phyloP scores from a whole-genome alignment of 129 eudicot species.

The Flaveria bidentis region DNA sequence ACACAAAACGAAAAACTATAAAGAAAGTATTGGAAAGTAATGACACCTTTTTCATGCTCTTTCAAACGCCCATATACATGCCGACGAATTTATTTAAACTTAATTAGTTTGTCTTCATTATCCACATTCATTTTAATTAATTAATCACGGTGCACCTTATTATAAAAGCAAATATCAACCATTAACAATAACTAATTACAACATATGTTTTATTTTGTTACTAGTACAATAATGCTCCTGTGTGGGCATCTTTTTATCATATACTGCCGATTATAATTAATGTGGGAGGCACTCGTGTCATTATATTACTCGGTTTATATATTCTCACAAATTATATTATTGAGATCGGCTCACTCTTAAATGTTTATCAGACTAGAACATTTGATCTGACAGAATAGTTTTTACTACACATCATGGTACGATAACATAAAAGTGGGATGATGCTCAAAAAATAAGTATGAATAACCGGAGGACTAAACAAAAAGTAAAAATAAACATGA shows the following conservation, averaged over 20 bases:
- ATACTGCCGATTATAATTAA: constrained; percentile 12
- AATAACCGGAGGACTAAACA: background rate
- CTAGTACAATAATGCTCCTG: constrained; percentile 7
- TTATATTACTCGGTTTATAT: background rate
- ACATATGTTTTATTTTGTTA: background rate
- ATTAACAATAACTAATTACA: background rate
- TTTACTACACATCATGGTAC: too few relatives aligned
- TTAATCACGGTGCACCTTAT: background rate
- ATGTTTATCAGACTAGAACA: too few relatives aligned
- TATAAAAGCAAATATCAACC: background rate
- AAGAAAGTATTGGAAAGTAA: constrained; percentile 12
- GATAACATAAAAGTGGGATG: too few relatives aligned
- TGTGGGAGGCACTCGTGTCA: background rate
- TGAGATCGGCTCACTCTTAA: too few relatives aligned
- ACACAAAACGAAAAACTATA: constrained; percentile 1
- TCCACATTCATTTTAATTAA: too few relatives aligned
- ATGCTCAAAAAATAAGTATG: too few relatives aligned
- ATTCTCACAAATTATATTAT: background rate
- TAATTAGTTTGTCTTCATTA: background rate
- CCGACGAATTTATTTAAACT: background rate
- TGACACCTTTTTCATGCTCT: constrained; percentile 23
- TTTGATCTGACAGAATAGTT: too few relatives aligned
- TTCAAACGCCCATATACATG: background rate
- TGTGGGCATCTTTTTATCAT: constrained; percentile 8
- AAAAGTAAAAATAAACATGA: background rate